A percentile compares a stretch with the other conserved stretches of the same genome.
Evolutionary conservation across 1,284 basidiomycete genomes (phyloP).

Genomic region (Melampsora americana): DNA sequence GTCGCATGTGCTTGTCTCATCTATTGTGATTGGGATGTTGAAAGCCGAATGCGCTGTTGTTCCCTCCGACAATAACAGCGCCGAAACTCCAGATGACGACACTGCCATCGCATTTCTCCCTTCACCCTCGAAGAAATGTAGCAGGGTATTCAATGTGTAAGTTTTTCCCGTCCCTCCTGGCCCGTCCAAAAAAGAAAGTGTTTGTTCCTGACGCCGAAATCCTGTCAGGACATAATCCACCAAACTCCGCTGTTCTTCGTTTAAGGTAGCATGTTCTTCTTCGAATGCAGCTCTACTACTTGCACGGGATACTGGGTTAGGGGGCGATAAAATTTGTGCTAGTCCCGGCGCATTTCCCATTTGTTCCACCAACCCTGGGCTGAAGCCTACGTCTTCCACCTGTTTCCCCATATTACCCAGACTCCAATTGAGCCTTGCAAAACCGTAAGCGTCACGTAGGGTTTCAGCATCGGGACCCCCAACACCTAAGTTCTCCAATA

Average conservation of each 20-base stretch:
- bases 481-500: conserved; percentile 49
- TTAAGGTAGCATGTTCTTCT: too few species aligned
- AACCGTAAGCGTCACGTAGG: conserved; percentile 53
- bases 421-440: conserved; percentile 45
- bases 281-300: too few species aligned
- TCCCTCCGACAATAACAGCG: not conserved
- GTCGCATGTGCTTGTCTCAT: not conserved
- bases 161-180: conserved; percentile 17
- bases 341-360: conserved; percentile 54
- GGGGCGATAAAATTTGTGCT: not conserved
- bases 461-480: conserved; percentile 57
- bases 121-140: not conserved
- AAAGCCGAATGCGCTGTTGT: not conserved
- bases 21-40: not conserved
- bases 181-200: conserved; percentile 54
- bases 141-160: not conserved
- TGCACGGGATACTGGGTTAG: too few species aligned
- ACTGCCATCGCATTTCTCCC: not conserved
- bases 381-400: conserved; percentile 55
- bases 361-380: conserved; percentile 53
- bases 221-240: too few species aligned
- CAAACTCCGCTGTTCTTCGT: too few species aligned
- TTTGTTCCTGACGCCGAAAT: conserved; percentile 45
- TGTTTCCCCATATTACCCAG: conserved; percentile 46
- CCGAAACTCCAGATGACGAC: not conserved